Percentiles rank a stretch among this genome's conserved stretches.
Conservation (phyloP, 2,329 filamentous ascomycete species). For the Metarhizium humberi region DNA sequence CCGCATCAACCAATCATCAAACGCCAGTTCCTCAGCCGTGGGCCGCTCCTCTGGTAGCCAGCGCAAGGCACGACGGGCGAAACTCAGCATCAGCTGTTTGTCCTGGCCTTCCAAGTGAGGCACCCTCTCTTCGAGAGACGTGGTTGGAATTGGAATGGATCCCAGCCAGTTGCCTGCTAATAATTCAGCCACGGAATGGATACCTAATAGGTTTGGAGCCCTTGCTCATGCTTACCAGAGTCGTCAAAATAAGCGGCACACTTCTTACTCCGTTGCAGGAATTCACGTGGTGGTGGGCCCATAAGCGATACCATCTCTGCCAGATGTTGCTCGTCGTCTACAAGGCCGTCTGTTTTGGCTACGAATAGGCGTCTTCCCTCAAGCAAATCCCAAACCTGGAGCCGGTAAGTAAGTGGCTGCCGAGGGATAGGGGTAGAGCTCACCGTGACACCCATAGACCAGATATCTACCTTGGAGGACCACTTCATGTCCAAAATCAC, state of each 20-base stretch:
- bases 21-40: slow-evolving; percentile 12
- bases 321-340: slow-evolving; percentile 10
- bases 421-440: not conserved
- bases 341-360: not conserved
- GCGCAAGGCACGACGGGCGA: slow-evolving; percentile 12
- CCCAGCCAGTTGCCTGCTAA: slow-evolving; percentile 17
- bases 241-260: not conserved
- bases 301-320: slow-evolving; percentile 11
- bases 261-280: not conserved
- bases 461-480: slow-evolving; percentile 15
- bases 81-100: slow-evolving; percentile 11
- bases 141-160: slow-evolving; percentile 14
- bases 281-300: slow-evolving; percentile 6
- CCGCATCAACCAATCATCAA: slow-evolving; percentile 4
- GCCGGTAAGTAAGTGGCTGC: not conserved
- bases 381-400: not conserved
- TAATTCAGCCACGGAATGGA: not conserved
- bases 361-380: not conserved
- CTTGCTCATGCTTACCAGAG: not conserved
- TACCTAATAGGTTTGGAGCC: not conserved
- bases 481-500: slow-evolving; percentile 12
- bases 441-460: slow-evolving; percentile 14
- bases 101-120: slow-evolving; percentile 12
- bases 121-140: slow-evolving; percentile 13
- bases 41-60: slow-evolving; percentile 17